Evolutionary conservation across 345 rosid species (phyloP).

Genomic region (Sonneratia caseolaris): DNA sequence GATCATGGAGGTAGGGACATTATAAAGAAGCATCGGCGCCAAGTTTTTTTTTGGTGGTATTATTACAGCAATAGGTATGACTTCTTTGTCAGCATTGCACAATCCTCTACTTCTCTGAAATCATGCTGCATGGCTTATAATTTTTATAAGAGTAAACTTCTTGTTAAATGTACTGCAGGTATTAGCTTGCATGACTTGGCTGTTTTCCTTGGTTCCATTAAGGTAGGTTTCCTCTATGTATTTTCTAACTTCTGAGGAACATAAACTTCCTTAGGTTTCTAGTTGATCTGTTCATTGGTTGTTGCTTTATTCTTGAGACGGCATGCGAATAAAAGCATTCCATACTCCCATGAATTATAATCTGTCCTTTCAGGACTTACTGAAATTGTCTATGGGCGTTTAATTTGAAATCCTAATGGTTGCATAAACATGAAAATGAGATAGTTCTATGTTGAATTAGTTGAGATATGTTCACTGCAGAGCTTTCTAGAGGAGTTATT

Average conservation of each 20-base stretch:
- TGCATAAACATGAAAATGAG: not conserved
- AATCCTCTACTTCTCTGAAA: not conserved
- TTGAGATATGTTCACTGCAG: not conserved
- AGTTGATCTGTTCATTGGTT: no score
- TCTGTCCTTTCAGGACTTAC: not conserved
- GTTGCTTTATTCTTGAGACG: not conserved
- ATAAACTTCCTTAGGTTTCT: no score
- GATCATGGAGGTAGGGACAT: conserved; percentile 75
- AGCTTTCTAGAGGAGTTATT: not conserved
- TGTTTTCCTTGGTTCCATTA: conserved; percentile 90
- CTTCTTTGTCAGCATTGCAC: conserved; percentile 12
- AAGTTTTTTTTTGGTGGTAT: conserved; percentile 89
- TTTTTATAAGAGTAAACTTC: not conserved
- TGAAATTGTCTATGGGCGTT: not conserved
- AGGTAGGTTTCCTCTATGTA: conserved; percentile 32
- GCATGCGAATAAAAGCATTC: not conserved
- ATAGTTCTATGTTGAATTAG: not conserved
- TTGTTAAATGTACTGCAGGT: conserved; percentile 31
- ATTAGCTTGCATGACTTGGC: conserved; percentile 99
- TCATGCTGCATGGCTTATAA: not conserved
- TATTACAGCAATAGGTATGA: conserved; percentile 80
- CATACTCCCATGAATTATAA: not conserved
- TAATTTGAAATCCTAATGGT: not conserved
- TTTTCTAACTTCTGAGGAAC: not conserved
- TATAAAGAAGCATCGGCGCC: conserved; percentile 79